Evolutionary conservation across 345 rosid genomes (phyloP).

Genomic region (Dipteronia dyeriana): DNA sequence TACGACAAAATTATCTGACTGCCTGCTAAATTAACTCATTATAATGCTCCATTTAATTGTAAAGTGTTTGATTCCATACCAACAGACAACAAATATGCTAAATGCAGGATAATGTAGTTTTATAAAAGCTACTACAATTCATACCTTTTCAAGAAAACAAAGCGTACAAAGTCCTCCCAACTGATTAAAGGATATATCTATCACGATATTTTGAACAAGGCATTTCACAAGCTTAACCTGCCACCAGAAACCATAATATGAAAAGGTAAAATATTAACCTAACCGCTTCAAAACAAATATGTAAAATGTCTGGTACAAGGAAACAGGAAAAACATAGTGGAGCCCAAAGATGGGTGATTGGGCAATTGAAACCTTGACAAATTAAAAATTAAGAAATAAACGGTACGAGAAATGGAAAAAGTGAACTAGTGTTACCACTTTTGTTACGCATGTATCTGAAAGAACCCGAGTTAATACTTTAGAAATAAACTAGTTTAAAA

Average conservation of each 20-base stretch:
- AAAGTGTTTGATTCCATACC: neutral
- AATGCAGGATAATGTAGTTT: neutral
- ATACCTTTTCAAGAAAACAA: conserved; percentile 52
- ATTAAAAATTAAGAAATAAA: neutral
- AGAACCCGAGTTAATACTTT: neutral
- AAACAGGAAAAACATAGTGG: neutral
- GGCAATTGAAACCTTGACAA: neutral
- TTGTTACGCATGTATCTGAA: neutral
- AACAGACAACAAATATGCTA: neutral
- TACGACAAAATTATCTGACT: neutral
- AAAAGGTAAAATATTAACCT: neutral
- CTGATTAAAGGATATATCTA: conserved; percentile 52
- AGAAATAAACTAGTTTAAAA: neutral
- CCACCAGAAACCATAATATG: conserved; percentile 9
- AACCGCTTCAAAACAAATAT: neutral
- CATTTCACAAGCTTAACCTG: conserved; percentile 57
- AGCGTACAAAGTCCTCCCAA: conserved; percentile 42
- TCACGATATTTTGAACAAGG: conserved; percentile 37
- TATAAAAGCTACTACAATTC: neutral
- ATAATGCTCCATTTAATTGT: neutral
- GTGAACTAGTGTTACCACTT: neutral
- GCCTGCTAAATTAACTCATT: neutral
- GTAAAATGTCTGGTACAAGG: neutral
- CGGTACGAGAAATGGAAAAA: neutral
- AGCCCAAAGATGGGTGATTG: neutral